Conservation (phyloP, 805 yeast genomes). For the Hanseniaspora clermontiae region DNA sequence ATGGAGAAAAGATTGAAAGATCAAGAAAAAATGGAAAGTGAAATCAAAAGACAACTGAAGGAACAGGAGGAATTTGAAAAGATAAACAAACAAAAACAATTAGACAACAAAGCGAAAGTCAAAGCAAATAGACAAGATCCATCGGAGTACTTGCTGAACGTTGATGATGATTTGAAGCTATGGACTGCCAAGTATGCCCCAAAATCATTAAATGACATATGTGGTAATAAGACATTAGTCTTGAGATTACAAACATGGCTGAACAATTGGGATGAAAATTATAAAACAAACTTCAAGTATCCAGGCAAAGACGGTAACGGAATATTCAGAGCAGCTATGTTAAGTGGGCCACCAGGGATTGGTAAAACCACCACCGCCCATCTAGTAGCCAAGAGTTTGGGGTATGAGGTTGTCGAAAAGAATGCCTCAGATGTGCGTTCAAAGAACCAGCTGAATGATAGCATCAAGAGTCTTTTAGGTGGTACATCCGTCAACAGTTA, state of each 20-base stretch:
- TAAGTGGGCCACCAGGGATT: conserved; percentile 80
- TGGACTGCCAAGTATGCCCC: conserved; percentile 97
- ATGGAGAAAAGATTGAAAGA: conserved; percentile 56
- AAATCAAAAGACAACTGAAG: conserved; percentile 17
- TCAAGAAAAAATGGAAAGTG: conserved; percentile 37
- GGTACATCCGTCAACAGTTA: conserved; percentile 77
- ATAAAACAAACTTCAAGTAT: conserved; percentile 42
- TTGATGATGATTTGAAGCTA: conserved; percentile 2
- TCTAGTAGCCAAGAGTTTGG: conserved; percentile 52
- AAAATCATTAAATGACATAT: conserved; percentile 53
- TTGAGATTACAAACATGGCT: conserved; percentile 63
- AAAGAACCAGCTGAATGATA: conserved; percentile 57
- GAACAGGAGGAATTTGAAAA: conserved; percentile 16
- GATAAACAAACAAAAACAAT: conserved; percentile 16
- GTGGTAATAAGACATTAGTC: conserved; percentile 80
- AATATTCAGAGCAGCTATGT: conserved; percentile 64
- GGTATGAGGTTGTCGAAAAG: conserved; percentile 63
- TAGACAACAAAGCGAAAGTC: neutral
- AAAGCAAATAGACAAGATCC: conserved; percentile 1
- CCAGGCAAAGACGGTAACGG: conserved; percentile 57
- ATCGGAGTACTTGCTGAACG: conserved; percentile 39
- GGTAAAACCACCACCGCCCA: conserved; percentile 80
- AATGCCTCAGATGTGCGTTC: conserved; percentile 87
- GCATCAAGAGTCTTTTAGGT: conserved; percentile 56
- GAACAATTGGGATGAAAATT: conserved; percentile 52